These are phyloP conservation scores for Porphyrellus cyaneotinctus DNA, from an alignment of 768 basidiomycete genomes.

Conservation along the genomic window DNA sequence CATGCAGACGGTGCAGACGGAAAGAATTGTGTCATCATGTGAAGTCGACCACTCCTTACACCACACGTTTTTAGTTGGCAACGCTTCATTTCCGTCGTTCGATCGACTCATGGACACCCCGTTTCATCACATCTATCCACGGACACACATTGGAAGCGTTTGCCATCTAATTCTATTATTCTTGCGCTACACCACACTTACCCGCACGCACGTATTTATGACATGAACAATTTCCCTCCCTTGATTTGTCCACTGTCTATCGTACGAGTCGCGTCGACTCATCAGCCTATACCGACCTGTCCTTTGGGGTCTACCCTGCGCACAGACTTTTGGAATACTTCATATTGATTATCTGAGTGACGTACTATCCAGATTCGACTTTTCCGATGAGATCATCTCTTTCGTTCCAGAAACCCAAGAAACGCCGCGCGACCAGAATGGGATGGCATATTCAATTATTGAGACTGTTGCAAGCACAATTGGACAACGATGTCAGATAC, in stretches of 20 bases:
- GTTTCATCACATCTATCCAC: constrained; percentile 11
- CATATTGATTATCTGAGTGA: not conserved
- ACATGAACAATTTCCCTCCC: not conserved
- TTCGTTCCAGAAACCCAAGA: not conserved
- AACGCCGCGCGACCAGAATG: not conserved
- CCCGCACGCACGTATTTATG: constrained; percentile 3
- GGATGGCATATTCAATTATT: constrained; percentile 10
- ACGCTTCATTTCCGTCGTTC: constrained; percentile 14
- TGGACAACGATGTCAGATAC: not conserved
- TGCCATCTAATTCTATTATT: constrained; percentile 9
- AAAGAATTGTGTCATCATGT: constrained; percentile 81
- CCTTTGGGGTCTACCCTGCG: constrained; percentile 14
- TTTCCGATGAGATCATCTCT: not conserved
- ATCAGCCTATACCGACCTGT: constrained; percentile 2
- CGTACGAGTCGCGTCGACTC: not conserved
- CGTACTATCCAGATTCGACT: not conserved
- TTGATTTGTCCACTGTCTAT: constrained; percentile 11
- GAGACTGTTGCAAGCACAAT: constrained; percentile 8
- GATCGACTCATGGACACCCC: constrained; percentile 2
- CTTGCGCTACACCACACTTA: constrained; percentile 7
- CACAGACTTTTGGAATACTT: constrained; percentile 25
- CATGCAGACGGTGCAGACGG: constrained; percentile 47
- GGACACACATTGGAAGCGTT: constrained; percentile 16
- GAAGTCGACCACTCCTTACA: constrained; percentile 21
- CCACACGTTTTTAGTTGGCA: constrained; percentile 4